A percentile compares a stretch with the other conserved stretches of the same genome.
Conservation (phyloP, 2,329 filamentous ascomycete genomes). For the Elsinoe australis region DNA sequence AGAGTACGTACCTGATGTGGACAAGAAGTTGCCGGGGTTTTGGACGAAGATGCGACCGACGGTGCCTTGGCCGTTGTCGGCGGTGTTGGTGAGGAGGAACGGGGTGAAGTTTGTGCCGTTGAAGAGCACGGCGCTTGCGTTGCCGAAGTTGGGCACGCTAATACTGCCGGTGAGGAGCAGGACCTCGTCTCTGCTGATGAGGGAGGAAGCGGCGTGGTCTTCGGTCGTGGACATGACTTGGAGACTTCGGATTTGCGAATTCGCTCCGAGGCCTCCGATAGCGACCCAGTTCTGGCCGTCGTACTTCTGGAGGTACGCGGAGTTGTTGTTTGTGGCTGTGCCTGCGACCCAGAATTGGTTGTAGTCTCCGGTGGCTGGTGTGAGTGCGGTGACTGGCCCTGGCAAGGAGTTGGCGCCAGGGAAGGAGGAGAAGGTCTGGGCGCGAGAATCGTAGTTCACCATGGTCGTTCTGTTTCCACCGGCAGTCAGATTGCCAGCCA, state of each 20-base stretch:
- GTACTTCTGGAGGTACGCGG: conserved; percentile 74
- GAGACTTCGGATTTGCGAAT: conserved; percentile 66
- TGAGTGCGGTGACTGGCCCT: conserved; percentile 70
- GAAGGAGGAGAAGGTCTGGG: conserved; percentile 58
- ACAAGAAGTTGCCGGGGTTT: conserved; percentile 66
- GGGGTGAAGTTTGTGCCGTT: conserved; percentile 73
- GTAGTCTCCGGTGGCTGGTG: conserved; percentile 62
- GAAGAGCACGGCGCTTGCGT: conserved; percentile 77
- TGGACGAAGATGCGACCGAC: conserved; percentile 79
- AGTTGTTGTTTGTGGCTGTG: conserved; percentile 50
- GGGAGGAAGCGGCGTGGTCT: conserved; percentile 55
- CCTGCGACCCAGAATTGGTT: conserved; percentile 79
- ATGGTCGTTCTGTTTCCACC: conserved; percentile 60
- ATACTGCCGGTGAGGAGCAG: conserved; percentile 82
- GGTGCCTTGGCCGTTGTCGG: conserved; percentile 57
- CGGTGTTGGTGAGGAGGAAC: conserved; percentile 68
- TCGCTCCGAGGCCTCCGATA: conserved; percentile 56
- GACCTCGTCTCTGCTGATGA: conserved; percentile 60
- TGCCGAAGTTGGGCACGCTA: conserved; percentile 65
- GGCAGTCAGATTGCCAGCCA: conserved; percentile 67
- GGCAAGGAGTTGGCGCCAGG: conserved; percentile 59
- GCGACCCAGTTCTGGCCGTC: conserved; percentile 64
- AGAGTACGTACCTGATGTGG: conserved; percentile 48
- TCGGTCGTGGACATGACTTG: conserved; percentile 69
- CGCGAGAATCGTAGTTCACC: conserved; percentile 63